A percentile compares a stretch with the other conserved stretches of the same genome.
Evolutionary conservation across 176 grass and related monocot species (phyloP).

Genomic region (Lolium multiflorum): DNA sequence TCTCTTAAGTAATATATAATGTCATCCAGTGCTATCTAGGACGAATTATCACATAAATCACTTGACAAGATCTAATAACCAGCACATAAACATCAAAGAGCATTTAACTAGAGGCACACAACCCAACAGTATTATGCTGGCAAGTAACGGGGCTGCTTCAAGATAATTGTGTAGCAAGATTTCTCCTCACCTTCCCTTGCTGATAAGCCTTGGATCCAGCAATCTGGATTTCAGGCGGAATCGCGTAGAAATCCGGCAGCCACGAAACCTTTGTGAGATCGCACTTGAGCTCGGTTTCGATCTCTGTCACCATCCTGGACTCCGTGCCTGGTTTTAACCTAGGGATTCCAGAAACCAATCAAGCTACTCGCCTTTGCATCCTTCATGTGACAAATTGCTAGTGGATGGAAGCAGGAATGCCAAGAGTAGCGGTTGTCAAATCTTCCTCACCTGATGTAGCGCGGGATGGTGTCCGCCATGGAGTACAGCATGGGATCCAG

Average conservation of each 20-base stretch:
- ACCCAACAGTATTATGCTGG: not conserved
- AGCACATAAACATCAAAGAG: not conserved
- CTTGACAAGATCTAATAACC: not conserved
- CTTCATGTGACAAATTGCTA: not conserved
- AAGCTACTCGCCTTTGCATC: not conserved
- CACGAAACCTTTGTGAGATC: slow-evolving; percentile 65
- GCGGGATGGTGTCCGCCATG: slow-evolving; percentile 67
- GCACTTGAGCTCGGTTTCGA: slow-evolving; percentile 82
- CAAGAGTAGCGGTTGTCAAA: not conserved
- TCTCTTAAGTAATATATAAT: not conserved
- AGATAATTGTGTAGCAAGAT: not conserved
- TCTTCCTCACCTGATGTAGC: slow-evolving; percentile 85
- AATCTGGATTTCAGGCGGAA: slow-evolving; percentile 78
- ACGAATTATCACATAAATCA: not conserved
- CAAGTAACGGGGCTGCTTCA: not conserved
- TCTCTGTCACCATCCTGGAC: slow-evolving; percentile 34
- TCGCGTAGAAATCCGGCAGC: slow-evolving; percentile 88
- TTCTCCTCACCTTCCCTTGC: slow-evolving; percentile 70
- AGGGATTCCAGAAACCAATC: slow-evolving; percentile 33
- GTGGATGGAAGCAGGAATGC: not conserved
- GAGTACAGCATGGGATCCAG: slow-evolving; percentile 80
- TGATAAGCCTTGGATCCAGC: slow-evolving; percentile 79
- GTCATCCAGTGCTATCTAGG: not conserved
- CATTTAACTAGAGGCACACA: not conserved
- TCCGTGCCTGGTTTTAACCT: slow-evolving; percentile 89